Evolutionary conservation across 2,329 filamentous ascomycete species (phyloP).

Genomic region (Tolypocladium tundrense): DNA sequence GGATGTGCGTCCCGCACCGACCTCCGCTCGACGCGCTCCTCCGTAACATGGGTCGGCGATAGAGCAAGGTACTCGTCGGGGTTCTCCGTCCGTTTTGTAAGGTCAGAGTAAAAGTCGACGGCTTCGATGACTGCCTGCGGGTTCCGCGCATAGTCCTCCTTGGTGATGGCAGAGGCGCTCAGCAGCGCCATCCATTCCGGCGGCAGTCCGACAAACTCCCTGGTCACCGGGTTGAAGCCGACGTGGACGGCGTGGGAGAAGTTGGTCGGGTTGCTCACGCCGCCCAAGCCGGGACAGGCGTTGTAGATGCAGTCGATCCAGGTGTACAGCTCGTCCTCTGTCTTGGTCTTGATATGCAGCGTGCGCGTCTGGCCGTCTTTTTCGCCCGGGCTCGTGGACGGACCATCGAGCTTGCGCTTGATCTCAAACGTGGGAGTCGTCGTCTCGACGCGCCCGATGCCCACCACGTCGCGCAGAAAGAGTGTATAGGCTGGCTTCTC

Average conservation of each 20-base stretch:
- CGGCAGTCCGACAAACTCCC: slow-evolving; percentile 87
- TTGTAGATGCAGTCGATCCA: slow-evolving; percentile 99
- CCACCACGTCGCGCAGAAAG: slow-evolving; percentile 75
- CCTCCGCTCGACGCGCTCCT: slow-evolving; percentile 39
- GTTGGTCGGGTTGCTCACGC: slow-evolving; percentile 96
- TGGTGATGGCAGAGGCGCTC: slow-evolving; percentile 93
- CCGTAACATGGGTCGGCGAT: slow-evolving; percentile 56
- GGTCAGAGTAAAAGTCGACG: slow-evolving; percentile 76
- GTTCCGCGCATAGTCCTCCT: slow-evolving; percentile 97
- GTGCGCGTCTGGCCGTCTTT: slow-evolving; percentile 75
- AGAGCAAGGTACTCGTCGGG: slow-evolving; percentile 57
- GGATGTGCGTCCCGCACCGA: slow-evolving; percentile 27
- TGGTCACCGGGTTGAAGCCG: slow-evolving; percentile 89
- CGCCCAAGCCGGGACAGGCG: slow-evolving; percentile 95
- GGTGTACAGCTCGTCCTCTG: slow-evolving; percentile 92
- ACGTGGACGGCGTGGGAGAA: slow-evolving; percentile 97
- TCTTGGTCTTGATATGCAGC: slow-evolving; percentile 86
- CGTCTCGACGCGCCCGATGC: slow-evolving; percentile 82
- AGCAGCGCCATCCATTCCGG: slow-evolving; percentile 95
- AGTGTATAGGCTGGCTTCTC: slow-evolving; percentile 83
- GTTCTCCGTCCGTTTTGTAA: slow-evolving; percentile 65
- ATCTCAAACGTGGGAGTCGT: slow-evolving; percentile 92
- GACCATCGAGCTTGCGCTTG: slow-evolving; percentile 60
- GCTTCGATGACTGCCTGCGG: slow-evolving; percentile 78
- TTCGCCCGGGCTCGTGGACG: slow-evolving; percentile 61